Evolutionary conservation across 768 basidiomycete species (phyloP).

Genomic region (Lentinula guzmanii): DNA sequence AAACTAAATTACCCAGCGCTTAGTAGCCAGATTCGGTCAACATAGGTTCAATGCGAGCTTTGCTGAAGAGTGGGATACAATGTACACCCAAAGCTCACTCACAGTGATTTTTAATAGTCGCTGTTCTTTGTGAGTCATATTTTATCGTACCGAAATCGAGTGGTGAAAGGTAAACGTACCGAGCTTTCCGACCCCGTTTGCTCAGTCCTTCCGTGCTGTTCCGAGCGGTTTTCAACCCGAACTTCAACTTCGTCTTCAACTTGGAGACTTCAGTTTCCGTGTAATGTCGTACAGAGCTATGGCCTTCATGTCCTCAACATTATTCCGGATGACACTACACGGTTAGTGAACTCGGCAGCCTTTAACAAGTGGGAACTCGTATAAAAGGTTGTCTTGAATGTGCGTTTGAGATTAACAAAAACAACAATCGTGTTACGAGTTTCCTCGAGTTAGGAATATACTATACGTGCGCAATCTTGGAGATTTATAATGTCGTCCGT

Average conservation of each 20-base stretch:
- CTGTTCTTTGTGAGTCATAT: no score
- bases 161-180: neutral
- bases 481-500: neutral
- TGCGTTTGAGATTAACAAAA: neutral
- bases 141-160: no score
- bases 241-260: neutral
- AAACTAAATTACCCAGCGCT: neutral
- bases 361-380: neutral
- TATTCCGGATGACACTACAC: neutral
- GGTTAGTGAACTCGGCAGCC: neutral
- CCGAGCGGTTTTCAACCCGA: neutral
- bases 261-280: neutral
- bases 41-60: neutral
- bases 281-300: neutral
- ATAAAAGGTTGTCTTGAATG: neutral
- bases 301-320: neutral
- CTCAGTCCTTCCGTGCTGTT: neutral
- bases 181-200: neutral
- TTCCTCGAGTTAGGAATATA: neutral
- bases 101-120: no score
- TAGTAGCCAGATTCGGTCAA: neutral
- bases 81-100: no score
- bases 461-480: neutral
- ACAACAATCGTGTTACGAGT: neutral
- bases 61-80: no score